These are phyloP conservation scores for Petunia axillaris DNA, from an alignment of 257 asterid genomes.

Conservation along the genomic window DNA sequence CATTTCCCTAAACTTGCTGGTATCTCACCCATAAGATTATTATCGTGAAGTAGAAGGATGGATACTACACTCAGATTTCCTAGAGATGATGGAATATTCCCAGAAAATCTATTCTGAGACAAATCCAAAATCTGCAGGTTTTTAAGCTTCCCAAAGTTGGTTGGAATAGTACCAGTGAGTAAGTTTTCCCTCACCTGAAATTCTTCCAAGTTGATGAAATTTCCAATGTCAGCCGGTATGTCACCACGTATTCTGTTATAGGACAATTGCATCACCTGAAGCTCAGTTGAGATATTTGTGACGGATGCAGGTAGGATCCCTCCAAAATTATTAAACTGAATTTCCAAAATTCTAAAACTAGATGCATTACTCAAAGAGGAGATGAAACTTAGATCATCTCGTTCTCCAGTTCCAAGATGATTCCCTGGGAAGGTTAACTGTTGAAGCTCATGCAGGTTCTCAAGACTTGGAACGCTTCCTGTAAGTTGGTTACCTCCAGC, in stretches of 20 bases:
- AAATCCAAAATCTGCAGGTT: constrained; percentile 26
- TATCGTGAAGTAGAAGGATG: constrained; percentile 23
- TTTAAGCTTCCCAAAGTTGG: constrained; percentile 26
- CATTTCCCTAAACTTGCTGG: constrained; percentile 33
- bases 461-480: constrained; percentile 35
- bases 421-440: constrained; percentile 18
- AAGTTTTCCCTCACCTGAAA: constrained; percentile 27
- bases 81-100: constrained; percentile 29
- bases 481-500: constrained; percentile 26
- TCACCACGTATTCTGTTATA: constrained; percentile 31
- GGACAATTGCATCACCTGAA: constrained; percentile 6
- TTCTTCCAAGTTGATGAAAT: constrained; percentile 21
- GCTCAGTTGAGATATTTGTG: constrained; percentile 28
- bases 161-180: constrained; percentile 34
- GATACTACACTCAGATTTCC: constrained; percentile 34
- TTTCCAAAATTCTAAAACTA: constrained; percentile 21
- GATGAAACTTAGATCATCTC: constrained; percentile 32
- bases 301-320: constrained; percentile 29
- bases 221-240: constrained; percentile 34
- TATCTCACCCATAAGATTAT: constrained; percentile 25
- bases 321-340: constrained; percentile 27
- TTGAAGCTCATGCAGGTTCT: constrained; percentile 28
- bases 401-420: constrained; percentile 26
- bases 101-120: constrained; percentile 26
- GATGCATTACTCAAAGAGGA: constrained; percentile 26